Conservation (phyloP, 2,329 filamentous ascomycete genomes). For the Mariannaea sp. region DNA sequence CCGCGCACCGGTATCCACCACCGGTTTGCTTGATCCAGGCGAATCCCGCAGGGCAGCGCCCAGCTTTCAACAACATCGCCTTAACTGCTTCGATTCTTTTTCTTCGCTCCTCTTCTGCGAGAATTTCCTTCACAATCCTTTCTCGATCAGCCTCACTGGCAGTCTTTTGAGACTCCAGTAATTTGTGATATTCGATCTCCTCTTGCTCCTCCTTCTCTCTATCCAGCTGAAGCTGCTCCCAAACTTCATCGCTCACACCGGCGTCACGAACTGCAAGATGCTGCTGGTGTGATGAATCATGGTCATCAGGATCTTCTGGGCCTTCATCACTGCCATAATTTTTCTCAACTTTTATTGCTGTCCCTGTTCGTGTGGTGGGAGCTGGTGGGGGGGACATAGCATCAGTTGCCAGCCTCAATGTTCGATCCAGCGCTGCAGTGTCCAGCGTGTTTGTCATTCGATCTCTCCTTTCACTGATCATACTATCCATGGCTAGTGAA, state of each 20-base stretch:
- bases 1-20: constrained; percentile 65
- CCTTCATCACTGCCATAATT: constrained; percentile 6
- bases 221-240: constrained; percentile 64
- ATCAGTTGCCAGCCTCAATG: accelerated
- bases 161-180: constrained; percentile 39
- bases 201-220: constrained; percentile 44
- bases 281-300: too few species aligned
- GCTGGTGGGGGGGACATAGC: background rate
- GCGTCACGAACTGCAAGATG: constrained; percentile 53
- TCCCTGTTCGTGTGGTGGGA: background rate
- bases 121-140: constrained; percentile 41
- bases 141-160: constrained; percentile 41
- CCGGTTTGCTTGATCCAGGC: constrained; percentile 65
- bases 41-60: constrained; percentile 61
- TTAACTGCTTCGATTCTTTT: constrained; percentile 48
- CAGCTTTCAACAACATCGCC: constrained; percentile 56
- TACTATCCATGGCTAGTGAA: constrained; percentile 25
- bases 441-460: constrained; percentile 24
- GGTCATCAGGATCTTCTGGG: constrained; percentile 13
- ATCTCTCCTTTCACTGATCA: constrained; percentile 27
- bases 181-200: constrained; percentile 44
- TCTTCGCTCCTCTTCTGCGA: constrained; percentile 22
- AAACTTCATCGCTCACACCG: constrained; percentile 63
- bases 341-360: background rate
- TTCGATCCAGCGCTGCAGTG: accelerated